Evolutionary conservation across 1,139 yeast species (phyloP).

Genomic region (Diutina mesorugosa): DNA sequence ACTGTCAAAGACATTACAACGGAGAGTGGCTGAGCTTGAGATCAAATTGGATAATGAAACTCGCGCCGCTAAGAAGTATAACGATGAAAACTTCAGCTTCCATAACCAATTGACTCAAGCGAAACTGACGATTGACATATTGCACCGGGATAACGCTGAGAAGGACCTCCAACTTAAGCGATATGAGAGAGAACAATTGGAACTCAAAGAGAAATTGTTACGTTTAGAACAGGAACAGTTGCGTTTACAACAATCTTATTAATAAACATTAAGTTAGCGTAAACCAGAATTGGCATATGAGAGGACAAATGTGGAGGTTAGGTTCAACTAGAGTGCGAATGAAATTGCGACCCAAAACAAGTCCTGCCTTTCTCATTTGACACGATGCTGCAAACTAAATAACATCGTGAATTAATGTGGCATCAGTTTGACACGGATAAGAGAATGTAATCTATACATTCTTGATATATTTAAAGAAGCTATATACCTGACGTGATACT

Average conservation of each 20-base stretch:
- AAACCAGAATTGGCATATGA: neutral
- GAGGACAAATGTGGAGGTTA: neutral
- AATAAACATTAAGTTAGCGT: neutral
- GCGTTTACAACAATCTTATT: neutral
- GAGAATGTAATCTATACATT: no score
- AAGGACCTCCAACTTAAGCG: constrained; percentile 24
- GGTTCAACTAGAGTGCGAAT: neutral
- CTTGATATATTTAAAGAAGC: no score
- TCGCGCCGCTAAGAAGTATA: constrained; percentile 26
- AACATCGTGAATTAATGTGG: no score
- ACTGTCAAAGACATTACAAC: constrained; percentile 13
- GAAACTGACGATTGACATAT: constrained; percentile 20
- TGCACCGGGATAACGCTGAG: constrained; percentile 27
- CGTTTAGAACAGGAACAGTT: neutral
- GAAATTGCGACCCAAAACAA: neutral
- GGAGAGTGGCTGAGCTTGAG: constrained; percentile 22
- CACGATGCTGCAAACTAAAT: neutral
- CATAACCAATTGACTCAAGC: constrained; percentile 29
- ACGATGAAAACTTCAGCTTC: constrained; percentile 34
- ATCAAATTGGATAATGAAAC: constrained; percentile 24
- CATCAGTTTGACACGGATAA: no score
- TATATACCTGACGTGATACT: no score
- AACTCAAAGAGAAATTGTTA: constrained; percentile 9
- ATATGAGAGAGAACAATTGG: constrained; percentile 26
- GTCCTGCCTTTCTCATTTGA: neutral